Base-by-base conservation (phyloP, 345 rosid genomes). In the Populus euphratica region DNA sequence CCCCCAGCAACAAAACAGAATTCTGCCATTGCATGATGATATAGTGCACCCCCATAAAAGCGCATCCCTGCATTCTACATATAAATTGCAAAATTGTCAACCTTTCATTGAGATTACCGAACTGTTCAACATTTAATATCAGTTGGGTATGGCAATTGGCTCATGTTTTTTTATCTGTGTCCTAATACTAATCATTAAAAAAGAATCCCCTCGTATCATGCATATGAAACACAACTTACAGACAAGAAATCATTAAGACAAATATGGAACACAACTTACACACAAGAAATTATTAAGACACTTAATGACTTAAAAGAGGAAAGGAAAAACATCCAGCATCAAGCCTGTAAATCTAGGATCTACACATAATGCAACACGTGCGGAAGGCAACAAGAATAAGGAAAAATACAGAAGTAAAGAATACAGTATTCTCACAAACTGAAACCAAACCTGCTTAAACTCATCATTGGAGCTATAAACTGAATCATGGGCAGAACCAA, bases 11-110 rank as follows among this genome's bases (percentile, higher is more conserved):
- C 86, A 88, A 94, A 91, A 50, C 97, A 97, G 78, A 93, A 94
- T 81, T 94, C 98, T 73, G 98, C 97, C 98, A 94, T 93, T 79
- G 97, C 97, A 63, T 94, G 93, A 78, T 91, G 97, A 85, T 93
- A 94, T 72, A 93, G 97, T 78, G 98, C 98, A 41, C 98, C 98
- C 2, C 97, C 97, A 85, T 94, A 94, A 68, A 94, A 94, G 68
- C 97, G 96, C 98, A 94, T 94, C 79, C 93, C 97, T 39, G 97
- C 91, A 86, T 94, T 94, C 97, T 93, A 74, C 56, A 73, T 47
- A 66, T 73, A 78, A 77, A 54, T 52, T 52, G 67, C 31, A 27
- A 56, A 68, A 73, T 20, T 23, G 33, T 73, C 47, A 5, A 70
- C 41, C 59, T 52, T 52, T 20, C 59, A 52, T 6, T 1, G 59